A percentile compares a stretch with the other conserved stretches of the same genome.
Evolutionary conservation across 345 rosid genomes (phyloP).

Genomic region (Gossypium bickii): DNA sequence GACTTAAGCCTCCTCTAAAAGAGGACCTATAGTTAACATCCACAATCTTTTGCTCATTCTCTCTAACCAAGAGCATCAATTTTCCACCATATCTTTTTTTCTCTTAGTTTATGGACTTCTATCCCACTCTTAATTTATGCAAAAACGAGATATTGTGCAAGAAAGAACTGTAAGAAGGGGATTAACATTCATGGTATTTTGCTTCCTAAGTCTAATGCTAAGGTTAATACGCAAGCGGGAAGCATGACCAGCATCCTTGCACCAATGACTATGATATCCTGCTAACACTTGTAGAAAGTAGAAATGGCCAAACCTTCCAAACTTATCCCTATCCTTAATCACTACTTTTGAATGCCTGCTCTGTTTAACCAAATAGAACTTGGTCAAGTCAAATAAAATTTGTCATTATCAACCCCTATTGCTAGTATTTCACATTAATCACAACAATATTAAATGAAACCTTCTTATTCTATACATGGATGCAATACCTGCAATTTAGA

Average conservation of each 20-base stretch:
- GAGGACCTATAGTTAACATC: not conserved
- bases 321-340: not conserved
- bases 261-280: not conserved
- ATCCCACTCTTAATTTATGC: not conserved
- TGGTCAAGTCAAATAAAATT: not conserved
- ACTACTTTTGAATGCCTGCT: not conserved
- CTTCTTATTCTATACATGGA: not conserved
- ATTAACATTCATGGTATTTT: not conserved
- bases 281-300: not conserved
- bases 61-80: not conserved
- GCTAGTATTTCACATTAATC: constrained; percentile 1
- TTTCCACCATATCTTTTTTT: not conserved
- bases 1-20: not conserved
- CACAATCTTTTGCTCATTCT: not conserved
- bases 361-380: not conserved
- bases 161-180: not conserved
- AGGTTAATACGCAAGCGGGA: not conserved
- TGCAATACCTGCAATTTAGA: not conserved
- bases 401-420: not conserved
- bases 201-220: not conserved
- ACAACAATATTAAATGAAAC: not conserved
- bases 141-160: not conserved
- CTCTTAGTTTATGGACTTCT: not conserved
- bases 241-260: not conserved
- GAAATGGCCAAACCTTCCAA: not conserved